Percentiles rank a stretch among this genome's conserved stretches.
phyloP scores from a whole-genome alignment of 345 rosid species.

The Sonneratia caseolaris region DNA sequence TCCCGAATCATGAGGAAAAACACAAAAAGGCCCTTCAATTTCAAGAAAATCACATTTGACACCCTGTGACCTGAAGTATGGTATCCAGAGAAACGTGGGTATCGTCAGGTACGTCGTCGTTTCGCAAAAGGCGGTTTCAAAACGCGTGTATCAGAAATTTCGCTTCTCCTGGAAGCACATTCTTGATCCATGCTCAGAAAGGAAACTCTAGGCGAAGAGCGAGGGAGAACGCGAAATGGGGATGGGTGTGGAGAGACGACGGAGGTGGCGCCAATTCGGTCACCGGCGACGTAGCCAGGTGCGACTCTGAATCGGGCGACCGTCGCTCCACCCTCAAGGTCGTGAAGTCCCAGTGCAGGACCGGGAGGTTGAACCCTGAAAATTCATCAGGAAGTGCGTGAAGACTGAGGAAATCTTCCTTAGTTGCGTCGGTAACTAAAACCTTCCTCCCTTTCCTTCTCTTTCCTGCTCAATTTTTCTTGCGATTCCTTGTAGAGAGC shows the following conservation, averaged over 20 bases:
- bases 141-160: too few species aligned
- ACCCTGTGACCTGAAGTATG: too few species aligned
- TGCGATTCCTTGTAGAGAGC: neutral
- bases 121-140: too few species aligned
- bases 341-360: conserved; percentile 60
- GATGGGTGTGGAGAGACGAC: conserved; percentile 57
- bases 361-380: conserved; percentile 89
- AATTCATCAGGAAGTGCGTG: conserved; percentile 74
- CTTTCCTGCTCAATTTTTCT: neutral
- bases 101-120: too few species aligned
- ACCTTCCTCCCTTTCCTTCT: neutral
- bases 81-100: too few species aligned
- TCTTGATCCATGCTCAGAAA: neutral
- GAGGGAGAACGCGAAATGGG: conserved; percentile 26
- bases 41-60: too few species aligned
- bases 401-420: conserved; percentile 66
- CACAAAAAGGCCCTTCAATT: too few species aligned
- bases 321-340: conserved; percentile 52
- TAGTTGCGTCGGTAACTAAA: conserved; percentile 64
- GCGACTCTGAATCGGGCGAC: conserved; percentile 12
- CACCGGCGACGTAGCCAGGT: conserved; percentile 11
- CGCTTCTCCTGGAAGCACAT: too few species aligned
- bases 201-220: neutral
- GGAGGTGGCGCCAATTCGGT: conserved; percentile 12
- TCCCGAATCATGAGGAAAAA: too few species aligned